Base-by-base conservation (phyloP, 192 early-diverging fungal genomes). In the Rhizophlyctis rosea region DNA sequence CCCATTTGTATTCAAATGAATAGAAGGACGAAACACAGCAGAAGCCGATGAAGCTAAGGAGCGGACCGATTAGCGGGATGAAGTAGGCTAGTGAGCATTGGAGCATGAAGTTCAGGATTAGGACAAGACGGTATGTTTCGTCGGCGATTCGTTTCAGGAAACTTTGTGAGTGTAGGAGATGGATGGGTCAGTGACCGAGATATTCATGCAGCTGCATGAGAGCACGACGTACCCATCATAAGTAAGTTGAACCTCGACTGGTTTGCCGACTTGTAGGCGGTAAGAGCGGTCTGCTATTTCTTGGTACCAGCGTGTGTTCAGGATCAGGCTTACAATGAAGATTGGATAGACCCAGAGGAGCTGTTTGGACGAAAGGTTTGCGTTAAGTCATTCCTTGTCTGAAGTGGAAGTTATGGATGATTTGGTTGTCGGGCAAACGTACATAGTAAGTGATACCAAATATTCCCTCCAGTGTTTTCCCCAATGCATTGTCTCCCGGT, bases 341-440 rank as follows among this genome's bases (percentile, higher is more conserved):
- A 83, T 52, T 11, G 85, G 84, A 44, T 80, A 82, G 27, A 80
- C 56, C 84, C 84, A 87, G n/a, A 84, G 69, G 27, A 79, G 29
- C 71, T 77, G n/a, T n/a, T n/a, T n/a, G n/a, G n/a, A n/a, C n/a
- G n/a, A n/a, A n/a, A n/a, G n/a, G n/a, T n/a, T n/a, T n/a, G n/a
- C n/a, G n/a, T n/a, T n/a, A n/a, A n/a, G n/a, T n/a, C n/a, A n/a
- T n/a, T n/a, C n/a, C n/a, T n/a, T n/a, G n/a, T n/a, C n/a, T n/a
- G n/a, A n/a, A n/a, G n/a, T n/a, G n/a, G n/a, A n/a, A n/a, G n/a
- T n/a, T n/a, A n/a, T n/a, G n/a, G n/a, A n/a, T n/a, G n/a, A n/a
- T n/a, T n/a, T n/a, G n/a, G n/a, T n/a, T 25, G 67, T 16, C 28
- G 24, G 34, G 18, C 24, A 27, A 9, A 53, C 61, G 28, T 54